A percentile compares a stretch with the other conserved stretches of the same genome.
phyloP scores from a whole-genome alignment of 805 yeast genomes.

The Jamesozyma piceae region DNA sequence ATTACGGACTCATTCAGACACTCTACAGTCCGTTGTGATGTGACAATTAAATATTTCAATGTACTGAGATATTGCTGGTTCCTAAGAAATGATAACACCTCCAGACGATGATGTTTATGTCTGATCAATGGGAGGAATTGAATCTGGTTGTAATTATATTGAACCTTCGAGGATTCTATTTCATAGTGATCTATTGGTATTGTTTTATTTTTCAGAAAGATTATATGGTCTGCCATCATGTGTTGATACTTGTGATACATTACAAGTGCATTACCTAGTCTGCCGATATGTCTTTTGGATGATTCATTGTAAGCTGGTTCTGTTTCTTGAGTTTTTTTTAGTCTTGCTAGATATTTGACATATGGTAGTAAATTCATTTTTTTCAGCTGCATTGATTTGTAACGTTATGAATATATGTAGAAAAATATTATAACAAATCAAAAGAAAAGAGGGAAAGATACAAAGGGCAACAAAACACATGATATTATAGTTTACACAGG shows the following conservation, averaged over 20 bases:
- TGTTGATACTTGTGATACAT: too few species aligned
- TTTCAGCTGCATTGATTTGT: too few species aligned
- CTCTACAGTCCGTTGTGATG: constrained; percentile 89
- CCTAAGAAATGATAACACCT: constrained; percentile 37
- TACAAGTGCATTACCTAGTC: too few species aligned
- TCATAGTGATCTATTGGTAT: constrained; percentile 61
- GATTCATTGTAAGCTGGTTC: too few species aligned
- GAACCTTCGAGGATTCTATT: constrained; percentile 28
- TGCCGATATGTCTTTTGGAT: too few species aligned
- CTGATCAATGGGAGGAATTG: constrained; percentile 47
- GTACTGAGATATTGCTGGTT: constrained; percentile 34
- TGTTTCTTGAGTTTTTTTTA: too few species aligned
- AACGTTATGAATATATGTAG: too few species aligned
- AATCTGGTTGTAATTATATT: not conserved
- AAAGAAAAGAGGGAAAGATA: too few species aligned
- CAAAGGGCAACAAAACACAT: too few species aligned
- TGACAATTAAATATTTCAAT: constrained; percentile 55
- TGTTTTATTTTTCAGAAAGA: constrained; percentile 65
- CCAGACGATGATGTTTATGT: constrained; percentile 43
- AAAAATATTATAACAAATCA: not conserved
- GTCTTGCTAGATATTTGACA: too few species aligned
- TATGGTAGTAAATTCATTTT: too few species aligned
- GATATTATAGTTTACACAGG: not conserved
- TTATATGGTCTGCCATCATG: constrained; percentile 23
- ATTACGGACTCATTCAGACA: constrained; percentile 45